These are phyloP conservation scores for Protoeuglena noctilucae DNA, from an alignment of 139 green algal genomes.

Conservation along the genomic window DNA sequence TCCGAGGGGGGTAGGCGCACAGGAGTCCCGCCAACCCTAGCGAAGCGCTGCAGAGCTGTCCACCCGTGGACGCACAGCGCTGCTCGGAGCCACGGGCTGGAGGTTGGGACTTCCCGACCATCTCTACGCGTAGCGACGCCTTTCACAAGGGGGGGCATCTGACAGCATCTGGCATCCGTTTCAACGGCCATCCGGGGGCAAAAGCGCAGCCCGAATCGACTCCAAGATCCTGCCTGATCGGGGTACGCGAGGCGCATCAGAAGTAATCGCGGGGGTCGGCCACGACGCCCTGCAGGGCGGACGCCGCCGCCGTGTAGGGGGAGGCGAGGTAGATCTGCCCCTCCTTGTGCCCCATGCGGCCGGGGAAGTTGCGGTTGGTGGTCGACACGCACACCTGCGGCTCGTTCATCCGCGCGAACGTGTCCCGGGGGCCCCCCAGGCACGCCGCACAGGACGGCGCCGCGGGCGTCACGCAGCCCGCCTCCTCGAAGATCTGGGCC, in stretches of 20 bases:
- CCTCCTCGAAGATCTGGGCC: constrained; percentile 83
- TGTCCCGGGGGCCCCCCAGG: constrained; percentile 80
- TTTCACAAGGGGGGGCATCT: too few relatives aligned
- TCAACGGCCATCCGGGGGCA: too few relatives aligned
- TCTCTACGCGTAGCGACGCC: too few relatives aligned
- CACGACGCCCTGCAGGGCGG: constrained; percentile 62
- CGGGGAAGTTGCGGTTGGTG: constrained; percentile 94
- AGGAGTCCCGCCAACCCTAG: too few relatives aligned
- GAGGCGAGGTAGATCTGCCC: constrained; percentile 86
- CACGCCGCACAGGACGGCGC: constrained; percentile 79
- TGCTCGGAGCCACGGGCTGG: too few relatives aligned
- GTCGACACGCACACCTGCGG: constrained; percentile 83
- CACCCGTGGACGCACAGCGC: too few relatives aligned
- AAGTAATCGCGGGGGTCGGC: constrained; percentile 76
- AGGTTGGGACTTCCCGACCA: too few relatives aligned
- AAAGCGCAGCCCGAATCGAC: too few relatives aligned
- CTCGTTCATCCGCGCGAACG: constrained; percentile 91
- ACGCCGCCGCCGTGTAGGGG: constrained; percentile 80
- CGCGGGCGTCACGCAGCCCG: constrained; percentile 71
- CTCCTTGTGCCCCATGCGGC: constrained; percentile 94
- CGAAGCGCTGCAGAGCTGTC: too few relatives aligned
- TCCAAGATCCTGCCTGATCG: background rate
- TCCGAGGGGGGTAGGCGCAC: too few relatives aligned
- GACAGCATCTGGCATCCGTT: too few relatives aligned
- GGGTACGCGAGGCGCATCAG: too few relatives aligned